Evolutionary conservation across 257 asterid species (phyloP), one percentile per base, ranked within the genome.

Genomic region (Nicotiana noctiflora): DNA sequence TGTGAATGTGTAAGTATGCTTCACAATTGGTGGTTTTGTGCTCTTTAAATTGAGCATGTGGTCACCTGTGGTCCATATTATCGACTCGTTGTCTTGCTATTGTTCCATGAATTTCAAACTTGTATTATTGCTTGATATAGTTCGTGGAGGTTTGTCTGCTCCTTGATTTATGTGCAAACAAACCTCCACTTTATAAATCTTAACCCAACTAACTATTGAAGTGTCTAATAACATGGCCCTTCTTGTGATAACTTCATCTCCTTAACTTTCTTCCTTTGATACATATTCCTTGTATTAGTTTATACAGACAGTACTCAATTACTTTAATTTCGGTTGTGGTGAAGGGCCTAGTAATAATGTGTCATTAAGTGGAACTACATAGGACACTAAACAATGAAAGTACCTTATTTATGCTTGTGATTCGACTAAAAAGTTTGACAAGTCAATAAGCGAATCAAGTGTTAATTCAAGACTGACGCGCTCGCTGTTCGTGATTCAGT

Each of bases 121-220:
- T 21, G 21, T 46, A 23, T 10, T 46, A 37, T 72, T 72, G 78
- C 44, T 72, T 46, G 60, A 72, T 72, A 46, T 46, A 19, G 23
- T 19, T 13, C 23, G 77, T 46, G 60, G 77, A 46, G 77, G 8
- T 46, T 68, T 70, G 46, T 44, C 37, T 70, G 57, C 21, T 44
- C 18, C 77, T 44, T 44, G 27, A 27, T 18, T 44, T 55, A 55
- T 17, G 14, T 1, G 60, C 57, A 6, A 14, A 72, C 7, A 3
- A 44, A 72, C 40, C 77, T 46, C 77, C 60, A 3, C 15, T 23
- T 68, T 40, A 5, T 40, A 31, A 44, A 44, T 44, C 40, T 72
- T 72, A 44, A 44, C 40, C 77, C 78, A 72, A 46, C 78, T 49
- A 72, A 72, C 61, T 72, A 14, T 14, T 49, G 37, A 72, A 72